Conservation (phyloP, 495 filamentous ascomycete species). For the Lasiosphaeria ovina region DNA sequence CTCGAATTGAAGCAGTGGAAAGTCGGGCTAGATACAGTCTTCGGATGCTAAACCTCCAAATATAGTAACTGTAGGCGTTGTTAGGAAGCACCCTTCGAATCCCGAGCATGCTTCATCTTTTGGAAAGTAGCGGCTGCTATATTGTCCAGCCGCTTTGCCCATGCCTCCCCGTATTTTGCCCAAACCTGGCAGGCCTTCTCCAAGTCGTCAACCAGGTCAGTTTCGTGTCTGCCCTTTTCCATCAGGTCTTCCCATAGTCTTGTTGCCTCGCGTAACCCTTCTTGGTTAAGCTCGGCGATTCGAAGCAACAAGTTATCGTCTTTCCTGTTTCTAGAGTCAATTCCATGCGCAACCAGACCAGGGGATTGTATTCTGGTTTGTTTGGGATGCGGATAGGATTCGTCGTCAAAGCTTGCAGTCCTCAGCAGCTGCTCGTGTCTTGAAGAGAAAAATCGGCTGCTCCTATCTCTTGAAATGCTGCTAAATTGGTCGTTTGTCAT, state of each 20-base stretch:
- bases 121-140: conserved; percentile 8
- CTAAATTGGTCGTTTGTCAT: too few relatives aligned
- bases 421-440: too few relatives aligned
- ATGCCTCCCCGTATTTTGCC: conserved; percentile 19
- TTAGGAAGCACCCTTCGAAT: neutral
- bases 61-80: too few relatives aligned
- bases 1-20: too few relatives aligned
- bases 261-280: conserved; percentile 22
- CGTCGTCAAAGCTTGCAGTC: too few relatives aligned
- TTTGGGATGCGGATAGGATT: neutral
- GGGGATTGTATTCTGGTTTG: neutral
- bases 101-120: conserved; percentile 18
- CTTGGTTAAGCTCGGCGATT: conserved; percentile 15
- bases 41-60: too few relatives aligned
- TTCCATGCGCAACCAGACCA: neutral
- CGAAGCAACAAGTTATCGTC: conserved; percentile 4
- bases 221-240: conserved; percentile 17
- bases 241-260: conserved; percentile 29
- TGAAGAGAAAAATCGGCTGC: too few relatives aligned
- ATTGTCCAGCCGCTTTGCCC: conserved; percentile 9
- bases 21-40: too few relatives aligned
- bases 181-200: conserved; percentile 12
- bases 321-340: neutral
- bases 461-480: too few relatives aligned
- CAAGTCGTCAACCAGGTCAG: conserved; percentile 6